Evolutionary conservation across 345 rosid species (phyloP).

Genomic region (Carallia pectinifolia): DNA sequence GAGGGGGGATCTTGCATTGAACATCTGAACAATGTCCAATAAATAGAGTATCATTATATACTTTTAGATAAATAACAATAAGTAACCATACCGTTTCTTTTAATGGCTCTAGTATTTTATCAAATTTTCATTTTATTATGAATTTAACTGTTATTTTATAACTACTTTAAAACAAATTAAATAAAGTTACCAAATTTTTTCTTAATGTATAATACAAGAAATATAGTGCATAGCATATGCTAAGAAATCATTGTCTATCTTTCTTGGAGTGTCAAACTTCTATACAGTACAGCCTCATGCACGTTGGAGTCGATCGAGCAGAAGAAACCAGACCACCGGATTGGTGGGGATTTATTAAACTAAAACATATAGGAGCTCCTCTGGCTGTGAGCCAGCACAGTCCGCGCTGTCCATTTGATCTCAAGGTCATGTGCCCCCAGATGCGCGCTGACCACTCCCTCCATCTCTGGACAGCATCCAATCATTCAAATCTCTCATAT

Average conservation of each 20-base stretch:
- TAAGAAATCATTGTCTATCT: constrained; percentile 20
- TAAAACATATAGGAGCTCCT: constrained; percentile 16
- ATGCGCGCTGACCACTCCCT: constrained; percentile 40
- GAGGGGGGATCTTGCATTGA: not conserved
- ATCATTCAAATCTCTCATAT: not conserved
- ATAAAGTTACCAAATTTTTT: no score
- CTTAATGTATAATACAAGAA: not conserved
- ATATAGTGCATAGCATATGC: constrained; percentile 14
- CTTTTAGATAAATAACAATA: no score
- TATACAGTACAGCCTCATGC: not conserved
- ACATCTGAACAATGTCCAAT: not conserved
- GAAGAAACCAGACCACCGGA: constrained; percentile 13
- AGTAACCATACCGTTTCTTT: no score
- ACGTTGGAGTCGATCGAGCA: not conserved
- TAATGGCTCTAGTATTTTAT: no score
- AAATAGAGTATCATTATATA: no score
- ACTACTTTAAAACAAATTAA: no score
- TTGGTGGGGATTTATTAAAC: constrained; percentile 11
- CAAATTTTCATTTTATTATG: no score
- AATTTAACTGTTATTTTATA: no score
- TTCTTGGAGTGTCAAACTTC: constrained; percentile 27
- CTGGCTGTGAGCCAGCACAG: constrained; percentile 30
- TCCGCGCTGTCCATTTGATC: constrained; percentile 44
- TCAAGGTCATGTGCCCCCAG: constrained; percentile 45
- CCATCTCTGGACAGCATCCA: not conserved